Percentiles rank a stretch among this genome's conserved stretches.
phyloP scores from a whole-genome alignment of 148 eudicot species.

The Heliosperma pusillum region DNA sequence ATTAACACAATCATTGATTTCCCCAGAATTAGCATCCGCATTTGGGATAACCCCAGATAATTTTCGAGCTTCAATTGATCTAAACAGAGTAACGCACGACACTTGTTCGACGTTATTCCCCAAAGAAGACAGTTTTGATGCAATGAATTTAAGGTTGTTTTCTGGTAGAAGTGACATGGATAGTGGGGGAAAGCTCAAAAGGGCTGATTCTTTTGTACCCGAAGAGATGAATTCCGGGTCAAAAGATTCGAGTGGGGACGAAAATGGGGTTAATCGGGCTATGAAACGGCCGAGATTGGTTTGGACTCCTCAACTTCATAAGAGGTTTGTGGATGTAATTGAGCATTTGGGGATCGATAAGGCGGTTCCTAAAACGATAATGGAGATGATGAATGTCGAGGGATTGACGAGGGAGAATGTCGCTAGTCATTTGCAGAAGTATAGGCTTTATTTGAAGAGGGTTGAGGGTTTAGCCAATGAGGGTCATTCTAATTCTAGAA shows the following conservation, averaged over 20 bases:
- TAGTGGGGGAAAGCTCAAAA: conserved; percentile 7
- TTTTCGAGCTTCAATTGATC: conserved; percentile 2
- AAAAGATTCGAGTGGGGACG: conserved; percentile 28
- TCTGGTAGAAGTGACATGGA: conserved; percentile 24
- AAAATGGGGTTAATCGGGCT: conserved; percentile 30
- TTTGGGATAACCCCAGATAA: conserved; percentile 34
- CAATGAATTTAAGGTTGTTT: conserved; percentile 30
- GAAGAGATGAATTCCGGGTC: conserved; percentile 36
- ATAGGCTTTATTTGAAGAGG: conserved; percentile 47
- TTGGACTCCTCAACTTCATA: conserved; percentile 47
- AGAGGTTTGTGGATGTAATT: conserved; percentile 47
- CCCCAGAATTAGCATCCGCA: conserved; percentile 38
- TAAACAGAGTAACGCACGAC: conserved; percentile 20
- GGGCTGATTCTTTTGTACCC: conserved; percentile 22
- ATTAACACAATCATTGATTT: conserved; percentile 32
- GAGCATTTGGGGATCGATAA: conserved; percentile 46
- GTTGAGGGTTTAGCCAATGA: conserved; percentile 30
- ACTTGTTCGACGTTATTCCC: conserved; percentile 34
- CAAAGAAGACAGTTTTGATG: conserved; percentile 27
- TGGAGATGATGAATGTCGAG: conserved; percentile 56
- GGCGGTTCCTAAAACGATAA: conserved; percentile 48
- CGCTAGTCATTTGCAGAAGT: conserved; percentile 53
- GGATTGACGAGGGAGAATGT: conserved; percentile 50
- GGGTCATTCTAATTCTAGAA: conserved; percentile 17
- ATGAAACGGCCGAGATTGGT: conserved; percentile 38